phyloP scores from a whole-genome alignment of 352 stramenopile species.

The Phytophthora multivora region DNA sequence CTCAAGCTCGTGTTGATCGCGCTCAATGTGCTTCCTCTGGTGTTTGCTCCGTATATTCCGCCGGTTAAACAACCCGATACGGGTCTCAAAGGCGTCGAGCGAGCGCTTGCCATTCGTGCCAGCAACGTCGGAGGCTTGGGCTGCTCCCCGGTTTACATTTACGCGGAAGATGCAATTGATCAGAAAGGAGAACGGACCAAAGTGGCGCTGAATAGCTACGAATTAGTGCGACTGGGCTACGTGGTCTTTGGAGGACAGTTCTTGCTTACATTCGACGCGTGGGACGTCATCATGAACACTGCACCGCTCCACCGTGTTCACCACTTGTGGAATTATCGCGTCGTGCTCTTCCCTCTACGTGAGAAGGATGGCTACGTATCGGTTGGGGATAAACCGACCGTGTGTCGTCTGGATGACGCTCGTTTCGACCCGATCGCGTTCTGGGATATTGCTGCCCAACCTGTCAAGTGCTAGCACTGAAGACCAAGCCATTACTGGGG shows the following conservation, averaged over 20 bases:
- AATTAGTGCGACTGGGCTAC: constrained; percentile 44
- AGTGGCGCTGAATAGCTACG: constrained; percentile 36
- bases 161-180: constrained; percentile 7
- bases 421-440: constrained; percentile 20
- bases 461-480: constrained; percentile 26
- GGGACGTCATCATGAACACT: constrained; percentile 33
- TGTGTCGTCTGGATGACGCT: constrained; percentile 38
- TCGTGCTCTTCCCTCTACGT: constrained; percentile 33
- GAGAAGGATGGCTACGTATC: constrained; percentile 23
- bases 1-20: constrained; percentile 47
- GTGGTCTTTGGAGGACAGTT: constrained; percentile 34
- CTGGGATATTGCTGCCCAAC: constrained; percentile 37
- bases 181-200: constrained; percentile 6
- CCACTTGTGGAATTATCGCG: constrained; percentile 38
- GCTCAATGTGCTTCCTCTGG: constrained; percentile 41
- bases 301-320: constrained; percentile 21
- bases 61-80: constrained; percentile 26
- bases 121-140: constrained; percentile 33
- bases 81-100: constrained; percentile 24
- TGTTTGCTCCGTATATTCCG: constrained; percentile 35
- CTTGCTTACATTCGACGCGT: constrained; percentile 38
- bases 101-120: constrained; percentile 30
- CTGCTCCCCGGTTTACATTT: constrained; percentile 32
- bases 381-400: constrained; percentile 31
- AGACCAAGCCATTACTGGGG: neutral